Conservation (phyloP, 768 basidiomycete species). For the Holtermannia corniformis region DNA sequence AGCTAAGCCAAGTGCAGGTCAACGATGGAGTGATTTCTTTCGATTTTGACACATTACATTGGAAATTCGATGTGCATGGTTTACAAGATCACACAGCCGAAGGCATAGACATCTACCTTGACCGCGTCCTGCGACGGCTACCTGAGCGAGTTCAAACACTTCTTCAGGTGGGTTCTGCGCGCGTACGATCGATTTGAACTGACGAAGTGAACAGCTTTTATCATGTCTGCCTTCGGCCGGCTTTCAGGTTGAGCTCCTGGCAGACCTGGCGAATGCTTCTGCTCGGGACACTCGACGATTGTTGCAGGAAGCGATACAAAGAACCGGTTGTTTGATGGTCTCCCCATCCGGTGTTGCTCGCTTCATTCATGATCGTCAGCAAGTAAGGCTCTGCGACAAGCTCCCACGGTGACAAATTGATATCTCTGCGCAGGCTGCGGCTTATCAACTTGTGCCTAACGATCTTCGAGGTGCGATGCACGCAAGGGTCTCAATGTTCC, state of each 20-base stretch:
- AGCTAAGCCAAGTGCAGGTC: too few relatives aligned
- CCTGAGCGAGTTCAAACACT: constrained; percentile 8
- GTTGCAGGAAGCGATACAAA: constrained; percentile 1
- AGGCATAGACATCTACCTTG: constrained; percentile 16
- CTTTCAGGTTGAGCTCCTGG: constrained; percentile 7
- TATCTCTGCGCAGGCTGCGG: constrained; percentile 9
- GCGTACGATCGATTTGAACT: too few relatives aligned
- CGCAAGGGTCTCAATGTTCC: constrained; percentile 7
- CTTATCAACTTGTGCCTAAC: constrained; percentile 8
- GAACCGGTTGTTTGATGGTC: constrained; percentile 6
- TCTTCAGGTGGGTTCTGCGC: constrained; percentile 6
- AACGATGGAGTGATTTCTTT: constrained; percentile 16
- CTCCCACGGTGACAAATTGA: too few relatives aligned
- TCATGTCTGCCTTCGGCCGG: constrained; percentile 22
- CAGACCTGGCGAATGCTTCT: constrained; percentile 5
- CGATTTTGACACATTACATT: constrained; percentile 12
- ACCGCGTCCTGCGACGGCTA: constrained; percentile 7
- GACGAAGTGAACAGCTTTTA: constrained; percentile 4
- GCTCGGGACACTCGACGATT: not conserved
- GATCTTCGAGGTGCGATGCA: constrained; percentile 4
- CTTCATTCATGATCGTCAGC: constrained; percentile 26
- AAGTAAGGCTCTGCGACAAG: too few relatives aligned
- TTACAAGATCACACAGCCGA: constrained; percentile 18
- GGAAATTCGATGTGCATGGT: constrained; percentile 10
- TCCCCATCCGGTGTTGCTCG: not conserved